phyloP scores from a whole-genome alignment of 768 basidiomycete species.

The Mycena venus region DNA sequence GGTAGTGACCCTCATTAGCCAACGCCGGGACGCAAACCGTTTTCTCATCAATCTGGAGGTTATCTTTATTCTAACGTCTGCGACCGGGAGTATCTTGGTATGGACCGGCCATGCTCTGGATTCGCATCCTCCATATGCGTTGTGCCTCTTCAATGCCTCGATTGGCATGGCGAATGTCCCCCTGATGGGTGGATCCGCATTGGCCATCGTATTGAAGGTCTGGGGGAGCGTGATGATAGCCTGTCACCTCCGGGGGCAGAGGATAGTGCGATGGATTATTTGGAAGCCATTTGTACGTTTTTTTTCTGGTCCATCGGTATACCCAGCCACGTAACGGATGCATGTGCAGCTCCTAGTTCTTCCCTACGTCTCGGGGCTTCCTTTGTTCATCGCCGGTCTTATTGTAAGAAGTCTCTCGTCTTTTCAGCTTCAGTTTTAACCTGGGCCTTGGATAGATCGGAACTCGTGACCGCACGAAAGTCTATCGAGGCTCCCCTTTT shows the following conservation, averaged over 20 bases:
- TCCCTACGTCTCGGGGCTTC: constrained; percentile 8
- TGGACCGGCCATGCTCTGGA: constrained; percentile 31
- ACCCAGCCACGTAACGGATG: no score
- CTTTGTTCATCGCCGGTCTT: constrained; percentile 11
- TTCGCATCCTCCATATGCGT: neutral
- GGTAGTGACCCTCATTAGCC: constrained; percentile 11
- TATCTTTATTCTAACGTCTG: constrained; percentile 14
- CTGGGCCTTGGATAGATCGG: neutral
- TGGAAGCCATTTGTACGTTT: constrained; percentile 21
- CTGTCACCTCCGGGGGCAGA: neutral
- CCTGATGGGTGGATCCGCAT: constrained; percentile 12
- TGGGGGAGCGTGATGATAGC: constrained; percentile 21
- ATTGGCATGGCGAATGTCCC: constrained; percentile 21
- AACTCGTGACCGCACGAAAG: neutral
- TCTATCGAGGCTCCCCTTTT: constrained; percentile 25
- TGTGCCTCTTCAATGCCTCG: constrained; percentile 24
- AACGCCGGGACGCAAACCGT: neutral
- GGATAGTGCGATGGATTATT: constrained; percentile 5
- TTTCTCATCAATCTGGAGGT: constrained; percentile 16
- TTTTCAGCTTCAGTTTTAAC: neutral
- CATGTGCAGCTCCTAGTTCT: constrained; percentile 10
- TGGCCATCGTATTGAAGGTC: constrained; percentile 18
- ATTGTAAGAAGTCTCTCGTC: neutral
- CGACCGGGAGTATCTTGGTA: neutral
- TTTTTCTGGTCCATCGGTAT: neutral